Evolutionary conservation across 352 stramenopile genomes (phyloP).

Genomic region (Phytophthora cajani): DNA sequence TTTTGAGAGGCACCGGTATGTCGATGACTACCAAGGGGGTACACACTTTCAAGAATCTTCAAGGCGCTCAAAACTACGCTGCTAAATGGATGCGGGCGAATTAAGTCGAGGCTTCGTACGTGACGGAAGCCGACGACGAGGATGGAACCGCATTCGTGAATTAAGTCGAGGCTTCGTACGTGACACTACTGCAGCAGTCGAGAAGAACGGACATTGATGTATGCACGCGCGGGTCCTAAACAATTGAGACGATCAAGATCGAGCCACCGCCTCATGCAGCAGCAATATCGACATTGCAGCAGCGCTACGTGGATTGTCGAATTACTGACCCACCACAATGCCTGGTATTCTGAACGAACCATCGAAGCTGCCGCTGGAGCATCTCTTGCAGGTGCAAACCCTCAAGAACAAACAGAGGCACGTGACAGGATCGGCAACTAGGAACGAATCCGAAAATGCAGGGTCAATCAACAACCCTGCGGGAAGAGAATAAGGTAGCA

Average conservation of each 20-base stretch:
- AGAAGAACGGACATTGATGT: too few relatives aligned
- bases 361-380: conserved; percentile 84
- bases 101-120: conserved; percentile 10
- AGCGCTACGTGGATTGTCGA: conserved; percentile 83
- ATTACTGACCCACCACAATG: conserved; percentile 73
- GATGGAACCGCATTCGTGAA: conserved; percentile 9
- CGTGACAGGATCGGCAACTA: conserved; percentile 72
- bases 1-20: conserved; percentile 11
- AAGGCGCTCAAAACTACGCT: conserved; percentile 11
- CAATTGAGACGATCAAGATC: too few relatives aligned
- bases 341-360: conserved; percentile 85
- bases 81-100: conserved; percentile 2
- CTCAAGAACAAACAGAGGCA: conserved; percentile 85
- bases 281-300: conserved; percentile 84
- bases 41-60: conserved; percentile 2
- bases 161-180: too few relatives aligned
- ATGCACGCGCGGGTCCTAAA: too few relatives aligned
- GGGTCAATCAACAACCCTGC: too few relatives aligned
- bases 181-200: too few relatives aligned
- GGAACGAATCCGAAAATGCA: too few relatives aligned
- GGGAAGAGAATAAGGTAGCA: too few relatives aligned
- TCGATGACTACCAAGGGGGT: conserved; percentile 14
- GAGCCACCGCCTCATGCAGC: conserved; percentile 81
- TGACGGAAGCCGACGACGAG: neutral
- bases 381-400: conserved; percentile 85